Evolutionary conservation across 192 early-diverging fungal genomes (phyloP), one percentile per base, ranked within the genome.

Genomic region (Backusella macrospora): DNA sequence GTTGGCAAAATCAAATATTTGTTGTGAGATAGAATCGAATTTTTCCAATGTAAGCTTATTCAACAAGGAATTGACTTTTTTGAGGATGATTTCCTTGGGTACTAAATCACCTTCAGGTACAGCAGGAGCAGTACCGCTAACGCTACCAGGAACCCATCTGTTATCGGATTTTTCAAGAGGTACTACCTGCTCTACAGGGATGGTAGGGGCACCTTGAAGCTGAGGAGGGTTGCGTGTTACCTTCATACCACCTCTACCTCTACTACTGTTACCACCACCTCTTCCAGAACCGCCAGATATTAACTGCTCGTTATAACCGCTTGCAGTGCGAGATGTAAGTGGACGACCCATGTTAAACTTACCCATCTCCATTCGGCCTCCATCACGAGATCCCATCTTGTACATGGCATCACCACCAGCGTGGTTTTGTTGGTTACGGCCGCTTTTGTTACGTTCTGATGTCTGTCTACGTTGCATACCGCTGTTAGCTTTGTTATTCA

Each of bases 11-110:
- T 86, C 86, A 45, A 96, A 80, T 63, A 99, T 92, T 81, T 99
- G 91, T 67, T 87, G 85, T 1, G 92, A 90, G 37, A 99, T 90
- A 12, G 82, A 78, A 42, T 95, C 94, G 78, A 99, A 99, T 82
- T 95, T 97, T 75, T 99, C 98, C 0, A 94, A 79, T 6, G 98
- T 97, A 67, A 99, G 83, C 88, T 99, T 99, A 89, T 99, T 99
- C 65, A 99, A 84, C 37, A 97, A 83, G 76, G 89, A 88, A 83
- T 93, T 94, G 16, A 93, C 91, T 86, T 95, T 93, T 29, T 92
- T 90, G 64, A 89, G 86, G 29, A 89, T 86, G 16, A 89, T 62
- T 23, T 94, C 94, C 46, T 85, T 72, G 10, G 80, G 67, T 0
- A 83, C 68, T 8, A 81, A 45, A 6, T 59, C 82, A 44, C 39